phyloP scores from a whole-genome alignment of 345 rosid genomes.

The Lepidium africanum region DNA sequence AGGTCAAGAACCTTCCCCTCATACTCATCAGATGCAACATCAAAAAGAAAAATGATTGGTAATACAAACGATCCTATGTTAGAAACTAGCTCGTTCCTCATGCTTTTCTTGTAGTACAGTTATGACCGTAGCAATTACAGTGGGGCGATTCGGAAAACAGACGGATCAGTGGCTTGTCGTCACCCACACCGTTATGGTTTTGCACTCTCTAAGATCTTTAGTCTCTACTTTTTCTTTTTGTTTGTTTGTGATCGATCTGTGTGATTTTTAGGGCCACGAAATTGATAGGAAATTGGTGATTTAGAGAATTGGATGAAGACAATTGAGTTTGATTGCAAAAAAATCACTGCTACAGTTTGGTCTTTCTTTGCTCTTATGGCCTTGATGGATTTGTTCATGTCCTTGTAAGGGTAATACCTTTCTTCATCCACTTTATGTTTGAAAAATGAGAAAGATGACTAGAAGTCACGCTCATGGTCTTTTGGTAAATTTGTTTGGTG shows the following conservation, averaged over 20 bases:
- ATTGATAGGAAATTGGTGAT: conserved; percentile 75
- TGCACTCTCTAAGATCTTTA: background rate
- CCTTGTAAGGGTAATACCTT: too few species aligned
- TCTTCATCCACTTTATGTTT: too few species aligned
- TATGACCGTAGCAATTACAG: conserved; percentile 49
- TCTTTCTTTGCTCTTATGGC: too few species aligned
- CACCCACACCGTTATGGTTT: conserved; percentile 68
- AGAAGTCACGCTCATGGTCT: conserved; percentile 79
- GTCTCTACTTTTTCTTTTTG: background rate
- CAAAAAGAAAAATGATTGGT: too few species aligned
- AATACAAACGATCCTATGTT: too few species aligned
- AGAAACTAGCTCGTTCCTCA: too few species aligned
- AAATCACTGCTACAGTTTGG: conserved; percentile 54
- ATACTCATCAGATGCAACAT: too few species aligned
- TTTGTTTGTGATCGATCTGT: background rate
- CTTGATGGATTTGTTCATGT: too few species aligned
- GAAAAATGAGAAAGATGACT: conserved; percentile 44
- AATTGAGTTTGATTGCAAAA: conserved; percentile 83
- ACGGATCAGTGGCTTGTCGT: conserved; percentile 79
- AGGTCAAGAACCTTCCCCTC: too few species aligned
- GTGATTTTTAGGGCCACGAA: background rate
- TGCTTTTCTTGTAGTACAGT: background rate
- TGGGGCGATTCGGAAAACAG: too few species aligned
- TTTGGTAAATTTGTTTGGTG: conserved; percentile 13
- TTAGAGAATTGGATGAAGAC: conserved; percentile 96